Evolutionary conservation across 495 filamentous ascomycete genomes (phyloP).

Genomic region (Neurospora sp.): DNA sequence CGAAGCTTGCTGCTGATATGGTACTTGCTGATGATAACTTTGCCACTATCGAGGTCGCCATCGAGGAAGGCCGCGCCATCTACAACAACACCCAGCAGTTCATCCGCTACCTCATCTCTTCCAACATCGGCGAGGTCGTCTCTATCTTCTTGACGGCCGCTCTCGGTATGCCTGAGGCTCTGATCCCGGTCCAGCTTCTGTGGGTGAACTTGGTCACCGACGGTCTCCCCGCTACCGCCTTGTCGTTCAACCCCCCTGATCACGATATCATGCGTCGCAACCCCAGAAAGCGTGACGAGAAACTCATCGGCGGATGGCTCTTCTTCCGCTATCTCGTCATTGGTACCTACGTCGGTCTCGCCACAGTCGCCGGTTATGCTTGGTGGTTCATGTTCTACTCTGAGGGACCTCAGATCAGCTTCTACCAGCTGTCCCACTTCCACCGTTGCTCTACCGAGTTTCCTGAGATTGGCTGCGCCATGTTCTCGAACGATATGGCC

Average conservation of each 20-base stretch:
- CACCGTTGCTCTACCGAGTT: conserved; percentile 83
- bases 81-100: conserved; percentile 99
- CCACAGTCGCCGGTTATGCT: conserved; percentile 93
- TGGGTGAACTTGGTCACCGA: conserved; percentile 99
- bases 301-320: conserved; percentile 86
- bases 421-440: conserved; percentile 89
- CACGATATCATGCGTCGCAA: conserved; percentile 93
- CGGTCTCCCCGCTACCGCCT: conserved; percentile 88
- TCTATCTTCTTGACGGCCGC: conserved; percentile 99
- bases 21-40: conserved; percentile 98
- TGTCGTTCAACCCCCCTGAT: conserved; percentile 96
- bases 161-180: conserved; percentile 92
- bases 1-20: conserved; percentile 96
- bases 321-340: conserved; percentile 98
- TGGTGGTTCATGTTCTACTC: conserved; percentile 99
- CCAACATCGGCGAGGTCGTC: conserved; percentile 98
- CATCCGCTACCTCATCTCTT: conserved; percentile 97
- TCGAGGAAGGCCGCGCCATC: conserved; percentile 95
- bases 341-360: conserved; percentile 86
- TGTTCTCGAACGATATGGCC: conserved; percentile 84
- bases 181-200: conserved; percentile 93
- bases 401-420: conserved; percentile 84
- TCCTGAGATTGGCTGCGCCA: conserved; percentile 85
- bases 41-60: conserved; percentile 89
- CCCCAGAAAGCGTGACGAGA: conserved; percentile 84